Conservation (phyloP, 768 basidiomycete genomes). For the Postia placenta region DNA sequence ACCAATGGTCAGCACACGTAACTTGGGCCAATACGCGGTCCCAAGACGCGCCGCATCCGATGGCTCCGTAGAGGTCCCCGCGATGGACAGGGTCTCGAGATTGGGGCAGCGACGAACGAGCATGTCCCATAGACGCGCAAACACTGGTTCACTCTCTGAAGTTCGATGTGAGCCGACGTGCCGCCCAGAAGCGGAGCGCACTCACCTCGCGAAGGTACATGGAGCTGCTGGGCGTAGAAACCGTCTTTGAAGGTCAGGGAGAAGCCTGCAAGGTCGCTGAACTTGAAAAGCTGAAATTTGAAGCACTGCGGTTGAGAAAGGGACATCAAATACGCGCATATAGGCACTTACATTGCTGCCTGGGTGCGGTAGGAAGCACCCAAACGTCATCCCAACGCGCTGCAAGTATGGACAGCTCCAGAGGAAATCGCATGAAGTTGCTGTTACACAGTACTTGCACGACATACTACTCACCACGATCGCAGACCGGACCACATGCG, state of each 20-base stretch:
- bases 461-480: slow-evolving; percentile 41
- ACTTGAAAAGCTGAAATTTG: slow-evolving; percentile 57
- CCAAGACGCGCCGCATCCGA: slow-evolving; percentile 52
- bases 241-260: slow-evolving; percentile 51
- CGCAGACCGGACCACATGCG: slow-evolving; percentile 78
- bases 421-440: slow-evolving; percentile 1
- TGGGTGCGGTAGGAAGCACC: slow-evolving; percentile 47
- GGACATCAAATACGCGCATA: slow-evolving; percentile 2
- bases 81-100: slow-evolving; percentile 59
- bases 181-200: not conserved
- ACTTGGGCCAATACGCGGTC: slow-evolving; percentile 59
- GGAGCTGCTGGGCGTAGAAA: slow-evolving; percentile 59
- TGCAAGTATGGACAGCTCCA: slow-evolving; percentile 60
- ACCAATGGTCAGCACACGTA: slow-evolving; percentile 56
- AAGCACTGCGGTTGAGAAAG: not conserved
- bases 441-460: not conserved
- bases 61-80: slow-evolving; percentile 42
- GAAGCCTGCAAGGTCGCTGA: slow-evolving; percentile 57
- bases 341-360: slow-evolving; percentile 53
- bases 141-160: slow-evolving; percentile 44
- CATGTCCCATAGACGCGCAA: slow-evolving; percentile 63
- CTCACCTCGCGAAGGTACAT: slow-evolving; percentile 52
- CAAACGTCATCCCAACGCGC: slow-evolving; percentile 57
- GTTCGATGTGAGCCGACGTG: not conserved
- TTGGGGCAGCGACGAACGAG: slow-evolving; percentile 57